A percentile compares a stretch with the other conserved stretches of the same genome.
Conservation (phyloP, 2,329 filamentous ascomycete genomes). For the Geosmithia flava region DNA sequence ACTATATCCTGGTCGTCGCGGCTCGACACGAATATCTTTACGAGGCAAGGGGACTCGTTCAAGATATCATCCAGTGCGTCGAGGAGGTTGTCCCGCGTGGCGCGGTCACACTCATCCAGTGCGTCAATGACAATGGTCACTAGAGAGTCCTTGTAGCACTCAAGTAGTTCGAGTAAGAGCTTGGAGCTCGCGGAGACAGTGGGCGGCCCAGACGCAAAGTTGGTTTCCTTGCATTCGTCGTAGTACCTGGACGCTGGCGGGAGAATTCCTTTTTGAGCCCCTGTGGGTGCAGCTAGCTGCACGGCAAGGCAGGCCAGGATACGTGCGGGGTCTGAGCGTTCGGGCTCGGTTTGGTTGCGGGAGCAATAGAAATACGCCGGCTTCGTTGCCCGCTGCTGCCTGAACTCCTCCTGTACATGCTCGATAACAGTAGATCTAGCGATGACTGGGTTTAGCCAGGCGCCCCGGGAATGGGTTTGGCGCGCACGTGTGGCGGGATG, state of each 20-base stretch:
- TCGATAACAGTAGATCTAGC: slow-evolving; percentile 2
- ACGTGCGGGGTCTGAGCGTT: slow-evolving; percentile 2
- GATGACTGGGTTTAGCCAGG: too few relatives aligned
- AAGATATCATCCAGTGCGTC: slow-evolving; percentile 2
- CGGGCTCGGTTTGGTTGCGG: slow-evolving; percentile 2
- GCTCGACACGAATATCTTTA: slow-evolving; percentile 5
- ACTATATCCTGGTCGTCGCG: slow-evolving; percentile 5
- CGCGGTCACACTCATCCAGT: slow-evolving; percentile 2
- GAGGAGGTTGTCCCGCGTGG: not conserved
- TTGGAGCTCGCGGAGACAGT: not conserved
- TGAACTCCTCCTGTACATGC: not conserved
- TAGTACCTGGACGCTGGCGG: not conserved
- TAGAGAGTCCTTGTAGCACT: not conserved
- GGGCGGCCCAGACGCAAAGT: not conserved
- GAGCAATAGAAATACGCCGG: slow-evolving; percentile 6
- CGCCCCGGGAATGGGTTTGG: too few relatives aligned
- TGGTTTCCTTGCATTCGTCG: not conserved
- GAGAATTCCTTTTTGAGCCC: not conserved
- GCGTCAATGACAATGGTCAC: slow-evolving; percentile 1
- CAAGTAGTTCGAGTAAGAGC: not conserved
- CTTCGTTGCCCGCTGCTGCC: slow-evolving; percentile 1
- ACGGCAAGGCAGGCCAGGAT: slow-evolving; percentile 3
- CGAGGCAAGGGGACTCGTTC: slow-evolving; percentile 1
- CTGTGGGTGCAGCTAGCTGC: slow-evolving; percentile 1
- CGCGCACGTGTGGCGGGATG: too few relatives aligned